phyloP scores from a whole-genome alignment of 495 filamentous ascomycete genomes.

The Daldinia childiae region DNA sequence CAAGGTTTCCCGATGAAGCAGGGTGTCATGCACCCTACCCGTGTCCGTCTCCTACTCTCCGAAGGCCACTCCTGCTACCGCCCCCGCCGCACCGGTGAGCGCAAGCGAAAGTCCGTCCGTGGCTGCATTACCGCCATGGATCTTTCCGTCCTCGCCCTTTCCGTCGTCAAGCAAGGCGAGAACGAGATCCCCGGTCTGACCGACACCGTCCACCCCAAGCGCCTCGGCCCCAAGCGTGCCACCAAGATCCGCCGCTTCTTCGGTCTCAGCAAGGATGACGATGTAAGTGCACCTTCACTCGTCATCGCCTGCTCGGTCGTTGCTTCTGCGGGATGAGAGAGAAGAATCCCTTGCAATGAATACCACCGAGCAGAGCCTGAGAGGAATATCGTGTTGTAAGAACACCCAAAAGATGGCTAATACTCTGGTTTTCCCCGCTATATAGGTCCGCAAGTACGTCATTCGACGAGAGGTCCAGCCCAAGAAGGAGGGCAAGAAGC shows the following conservation, averaged over 20 bases:
- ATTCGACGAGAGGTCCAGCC: conserved; percentile 96
- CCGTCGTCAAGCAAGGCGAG: conserved; percentile 97
- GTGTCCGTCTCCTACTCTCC: conserved; percentile 92
- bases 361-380: conserved; percentile 64
- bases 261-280: conserved; percentile 98
- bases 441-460: conserved; percentile 95
- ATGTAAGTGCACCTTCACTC: conserved; percentile 77
- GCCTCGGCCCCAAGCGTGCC: conserved; percentile 97
- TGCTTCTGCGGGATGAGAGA: conserved; percentile 55
- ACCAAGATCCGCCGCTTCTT: conserved; percentile 99
- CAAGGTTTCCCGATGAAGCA: conserved; percentile 99
- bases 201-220: conserved; percentile 96
- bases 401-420: conserved; percentile 48
- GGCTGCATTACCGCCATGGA: conserved; percentile 98
- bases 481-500: conserved; percentile 93
- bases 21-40: conserved; percentile 97
- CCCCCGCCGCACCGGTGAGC: conserved; percentile 94
- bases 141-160: conserved; percentile 89
- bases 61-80: conserved; percentile 98
- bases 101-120: conserved; percentile 97
- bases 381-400: conserved; percentile 43
- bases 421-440: conserved; percentile 40
- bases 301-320: conserved; percentile 65
- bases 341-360: conserved; percentile 55
- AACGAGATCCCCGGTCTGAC: conserved; percentile 91